Base-by-base conservation (phyloP, 2,329 filamentous ascomycete genomes). In the Sarocladiaceae sp. region DNA sequence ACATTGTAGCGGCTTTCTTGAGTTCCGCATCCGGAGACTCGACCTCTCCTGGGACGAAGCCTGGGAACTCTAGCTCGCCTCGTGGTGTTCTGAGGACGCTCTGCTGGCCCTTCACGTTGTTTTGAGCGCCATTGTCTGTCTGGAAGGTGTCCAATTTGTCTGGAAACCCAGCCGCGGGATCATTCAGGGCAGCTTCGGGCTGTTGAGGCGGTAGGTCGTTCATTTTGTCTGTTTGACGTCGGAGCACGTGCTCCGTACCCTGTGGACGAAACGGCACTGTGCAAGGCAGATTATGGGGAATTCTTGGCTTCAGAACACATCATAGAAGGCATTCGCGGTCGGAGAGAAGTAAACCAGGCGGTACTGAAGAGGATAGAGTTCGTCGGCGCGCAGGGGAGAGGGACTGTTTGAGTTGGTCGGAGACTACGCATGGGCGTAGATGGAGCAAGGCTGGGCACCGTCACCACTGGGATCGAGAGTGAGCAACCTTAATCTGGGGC, bases 31-130 rank as follows among this genome's bases (percentile, higher is more conserved):
- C 16, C 11, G 40, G 40, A 4, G 40, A 43, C 19, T 43, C 19
- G 16, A 43, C 40, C 23, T 43, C 26, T 11, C 26, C 26, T 7
- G 40, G 40, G 10, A 43, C 27, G n/a, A 13, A 33, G 10, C 40
- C 40, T 33, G 40, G 40, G n/a, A 16, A 43, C 23, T 43, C 40
- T 6, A 43, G 16, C 13, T 43, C 29, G 16, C 40, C 40, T n/a
- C 33, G 9, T 7, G 40, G 26, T 32, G 40, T 43, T 43, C 40
- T 32, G 23, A 43, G 16, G 3, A 43, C 19, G 5, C 16, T 43
- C 10, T 27, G 7, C 23, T 41, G 6, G 10, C 37, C 23, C 15
- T 41, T 5, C 3, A 5, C 6, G 21, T 41, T 24, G 15, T 29
- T 41, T 6, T 4, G 4, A 29, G 37, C 12, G 15, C 6, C 21